These are phyloP conservation scores for Kwoniella dejecticola DNA, from an alignment of 768 basidiomycete species.

Conservation along the genomic window DNA sequence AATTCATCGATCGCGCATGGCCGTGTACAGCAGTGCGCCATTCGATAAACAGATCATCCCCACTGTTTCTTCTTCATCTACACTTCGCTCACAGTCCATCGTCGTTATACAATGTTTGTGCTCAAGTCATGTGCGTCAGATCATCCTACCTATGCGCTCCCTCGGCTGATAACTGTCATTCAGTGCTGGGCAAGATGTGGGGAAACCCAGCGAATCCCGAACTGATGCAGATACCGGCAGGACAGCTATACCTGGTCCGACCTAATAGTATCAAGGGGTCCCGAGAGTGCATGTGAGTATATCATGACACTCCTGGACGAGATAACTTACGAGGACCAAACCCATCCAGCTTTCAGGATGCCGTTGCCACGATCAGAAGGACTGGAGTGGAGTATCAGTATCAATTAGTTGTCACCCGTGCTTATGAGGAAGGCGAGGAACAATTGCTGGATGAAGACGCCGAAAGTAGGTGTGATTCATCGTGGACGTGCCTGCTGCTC, in stretches of 20 bases:
- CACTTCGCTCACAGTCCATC: too few relatives aligned
- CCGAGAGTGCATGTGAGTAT: conserved; percentile 91
- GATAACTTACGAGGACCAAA: not conserved
- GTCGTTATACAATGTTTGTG: conserved; percentile 50
- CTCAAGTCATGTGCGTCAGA: conserved; percentile 54
- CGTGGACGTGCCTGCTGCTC: not conserved
- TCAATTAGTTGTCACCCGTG: conserved; percentile 91
- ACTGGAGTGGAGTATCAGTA: conserved; percentile 68
- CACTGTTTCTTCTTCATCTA: too few relatives aligned
- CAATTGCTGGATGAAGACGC: conserved; percentile 87
- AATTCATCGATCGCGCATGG: too few relatives aligned
- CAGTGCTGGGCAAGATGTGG: conserved; percentile 92
- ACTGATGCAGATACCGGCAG: conserved; percentile 88
- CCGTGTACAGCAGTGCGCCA: too few relatives aligned
- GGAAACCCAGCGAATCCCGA: conserved; percentile 93
- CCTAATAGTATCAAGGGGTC: conserved; percentile 88
- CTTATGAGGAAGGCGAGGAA: conserved; percentile 96
- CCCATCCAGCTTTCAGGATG: conserved; percentile 83
- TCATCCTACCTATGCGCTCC: conserved; percentile 23
- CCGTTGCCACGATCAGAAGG: conserved; percentile 89
- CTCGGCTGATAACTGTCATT: not conserved
- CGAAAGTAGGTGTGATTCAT: conserved; percentile 52
- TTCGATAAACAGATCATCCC: too few relatives aligned
- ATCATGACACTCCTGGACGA: not conserved
- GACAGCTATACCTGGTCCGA: conserved; percentile 86